Base-by-base conservation (phyloP, 2,329 filamentous ascomycete species). In the Hawksworthiomyces lignivorus region DNA sequence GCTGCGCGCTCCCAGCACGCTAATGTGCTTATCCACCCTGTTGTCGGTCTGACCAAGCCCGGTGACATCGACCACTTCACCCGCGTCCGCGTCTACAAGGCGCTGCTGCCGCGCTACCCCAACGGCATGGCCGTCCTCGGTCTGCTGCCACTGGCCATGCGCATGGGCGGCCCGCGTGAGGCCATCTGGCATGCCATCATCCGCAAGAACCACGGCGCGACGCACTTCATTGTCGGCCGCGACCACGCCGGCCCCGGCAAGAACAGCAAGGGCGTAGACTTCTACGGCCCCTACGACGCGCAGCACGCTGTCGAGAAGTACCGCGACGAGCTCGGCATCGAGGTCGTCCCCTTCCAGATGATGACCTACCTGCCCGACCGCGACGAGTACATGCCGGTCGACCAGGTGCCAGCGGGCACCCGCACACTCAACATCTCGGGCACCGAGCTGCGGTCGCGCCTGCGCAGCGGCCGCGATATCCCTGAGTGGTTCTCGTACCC, bases 31-130 rank as follows among this genome's bases (percentile, higher is more conserved):
- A 98, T 98, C 65, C 92, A 98, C 73, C 92, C 92, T 48, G 92
- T 98, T 51, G 92, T 98, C 51, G 92, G 92, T 61, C 78, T 98
- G 58, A 98, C 92, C 63, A 98, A 98, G 77, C 92, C 92, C 45
- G 92, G 92, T 64, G 92, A 98, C 66, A 98, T 98, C 62, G 92
- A 98, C 69, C 92, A 98, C 77, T 98, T 98, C 73, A 98, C 92
- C 57, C 87, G 92, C 63, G 92, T 98, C 56, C 88, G 92, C 60
- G 92, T 96, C 58, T 98, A 98, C 79, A 87, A 97, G 76, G 90
- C 92, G 32, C 80, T 98, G 41, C 78, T 98, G 52, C 87, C 90
- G 54, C 81, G 92, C 60, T 98, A 98, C 71, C 92, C 92, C 65
- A 98, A 97, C 67, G 92, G 92, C 59, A 98, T 98, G 92, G 92